Evolutionary conservation across 2,329 filamentous ascomycete genomes (phyloP).

Genomic region (Alternaria angustiovoidea): DNA sequence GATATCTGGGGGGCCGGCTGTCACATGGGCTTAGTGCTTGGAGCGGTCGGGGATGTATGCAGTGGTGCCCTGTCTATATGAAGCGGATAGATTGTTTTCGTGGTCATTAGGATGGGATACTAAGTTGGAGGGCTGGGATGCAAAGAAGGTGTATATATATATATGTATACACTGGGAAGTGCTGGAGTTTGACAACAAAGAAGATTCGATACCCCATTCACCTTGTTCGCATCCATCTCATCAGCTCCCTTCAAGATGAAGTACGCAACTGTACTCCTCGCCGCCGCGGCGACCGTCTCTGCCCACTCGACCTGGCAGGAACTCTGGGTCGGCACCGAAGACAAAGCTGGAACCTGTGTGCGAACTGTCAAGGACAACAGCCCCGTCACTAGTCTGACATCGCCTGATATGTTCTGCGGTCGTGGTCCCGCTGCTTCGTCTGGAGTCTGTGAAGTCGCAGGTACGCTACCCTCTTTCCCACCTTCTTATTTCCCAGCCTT

Average conservation of each 20-base stretch:
- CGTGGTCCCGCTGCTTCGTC: constrained; percentile 36
- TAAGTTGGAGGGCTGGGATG: neutral
- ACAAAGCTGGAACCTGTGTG: constrained; percentile 41
- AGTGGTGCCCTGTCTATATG: neutral
- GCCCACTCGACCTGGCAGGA: constrained; percentile 52
- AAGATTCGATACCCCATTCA: neutral
- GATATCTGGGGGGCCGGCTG: neutral
- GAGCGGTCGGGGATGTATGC: neutral
- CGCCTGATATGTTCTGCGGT: constrained; percentile 49
- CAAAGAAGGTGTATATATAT: neutral
- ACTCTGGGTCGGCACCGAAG: constrained; percentile 47
- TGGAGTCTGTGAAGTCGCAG: constrained; percentile 45
- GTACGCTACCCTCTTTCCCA: constrained; percentile 23
- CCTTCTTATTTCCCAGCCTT: no score
- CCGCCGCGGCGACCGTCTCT: constrained; percentile 44
- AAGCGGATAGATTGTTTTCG: neutral
- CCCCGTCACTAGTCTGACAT: constrained; percentile 41
- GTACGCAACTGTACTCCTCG: constrained; percentile 42
- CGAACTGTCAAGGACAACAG: constrained; percentile 49
- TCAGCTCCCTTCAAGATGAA: constrained; percentile 32
- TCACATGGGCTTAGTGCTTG: neutral
- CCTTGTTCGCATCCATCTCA: neutral
- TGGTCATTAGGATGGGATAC: neutral
- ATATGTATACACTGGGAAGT: neutral
- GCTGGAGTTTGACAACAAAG: neutral